Conservation (phyloP, 2,329 filamentous ascomycete species). For the Sporothrix dimorphospora region DNA sequence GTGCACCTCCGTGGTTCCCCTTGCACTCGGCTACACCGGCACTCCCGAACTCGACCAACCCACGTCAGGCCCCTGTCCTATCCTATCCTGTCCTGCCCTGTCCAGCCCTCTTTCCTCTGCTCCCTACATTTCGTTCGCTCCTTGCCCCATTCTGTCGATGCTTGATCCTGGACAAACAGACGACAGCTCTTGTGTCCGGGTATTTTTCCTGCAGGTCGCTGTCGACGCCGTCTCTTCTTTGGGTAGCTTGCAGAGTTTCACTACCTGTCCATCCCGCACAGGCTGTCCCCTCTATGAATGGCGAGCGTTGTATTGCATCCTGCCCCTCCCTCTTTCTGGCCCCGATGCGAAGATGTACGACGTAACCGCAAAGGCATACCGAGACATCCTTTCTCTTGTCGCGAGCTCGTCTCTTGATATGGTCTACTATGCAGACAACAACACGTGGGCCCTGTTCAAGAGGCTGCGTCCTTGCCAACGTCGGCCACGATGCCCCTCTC, state of each 20-base stretch:
- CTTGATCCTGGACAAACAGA: conserved; percentile 1
- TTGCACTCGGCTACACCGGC: conserved; percentile 20
- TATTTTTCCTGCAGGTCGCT: neutral
- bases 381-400: neutral
- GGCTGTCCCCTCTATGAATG: neutral
- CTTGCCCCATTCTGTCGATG: neutral
- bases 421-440: neutral
- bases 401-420: neutral
- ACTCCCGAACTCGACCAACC: neutral
- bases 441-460: neutral
- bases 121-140: too few relatives aligned
- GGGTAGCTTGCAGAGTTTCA: neutral
- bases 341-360: neutral
- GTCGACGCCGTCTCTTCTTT: neutral
- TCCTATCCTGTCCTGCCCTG: neutral
- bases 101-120: neutral
- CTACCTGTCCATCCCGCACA: neutral
- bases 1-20: neutral
- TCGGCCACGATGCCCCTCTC: neutral
- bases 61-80: neutral
- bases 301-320: conserved; percentile 16
- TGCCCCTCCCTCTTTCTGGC: neutral
- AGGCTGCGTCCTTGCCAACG: neutral
- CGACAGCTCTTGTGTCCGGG: neutral
- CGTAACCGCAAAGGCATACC: conserved; percentile 24